Percentiles rank a stretch among this genome's conserved stretches.
Conservation (phyloP, 305 asterid genomes). For the Plantago coronopus region DNA sequence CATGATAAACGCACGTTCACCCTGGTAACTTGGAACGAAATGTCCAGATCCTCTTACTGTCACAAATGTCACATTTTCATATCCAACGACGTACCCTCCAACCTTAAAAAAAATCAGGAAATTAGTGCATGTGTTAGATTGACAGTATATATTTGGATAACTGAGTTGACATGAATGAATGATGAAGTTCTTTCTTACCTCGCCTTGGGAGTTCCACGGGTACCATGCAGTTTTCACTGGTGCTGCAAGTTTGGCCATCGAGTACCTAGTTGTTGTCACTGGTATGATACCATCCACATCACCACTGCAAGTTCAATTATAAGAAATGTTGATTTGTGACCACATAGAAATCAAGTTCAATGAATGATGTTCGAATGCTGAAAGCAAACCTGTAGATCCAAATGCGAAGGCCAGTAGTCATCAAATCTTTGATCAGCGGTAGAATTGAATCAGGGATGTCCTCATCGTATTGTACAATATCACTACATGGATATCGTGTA, state of each 20-base stretch:
- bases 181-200: slow-evolving; percentile 25
- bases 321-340: neutral
- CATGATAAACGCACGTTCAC: slow-evolving; percentile 42
- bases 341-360: too few relatives aligned
- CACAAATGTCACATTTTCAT: slow-evolving; percentile 54
- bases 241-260: slow-evolving; percentile 33
- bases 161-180: too few relatives aligned
- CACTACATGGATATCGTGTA: neutral
- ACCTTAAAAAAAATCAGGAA: too few relatives aligned
- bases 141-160: too few relatives aligned
- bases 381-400: slow-evolving; percentile 44
- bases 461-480: neutral
- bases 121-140: too few relatives aligned
- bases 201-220: slow-evolving; percentile 46
- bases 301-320: slow-evolving; percentile 28
- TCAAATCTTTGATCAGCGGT: slow-evolving; percentile 40
- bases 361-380: too few relatives aligned
- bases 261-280: slow-evolving; percentile 44
- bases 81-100: slow-evolving; percentile 48
- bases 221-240: slow-evolving; percentile 44
- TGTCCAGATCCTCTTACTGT: slow-evolving; percentile 56
- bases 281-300: slow-evolving; percentile 47
- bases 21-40: slow-evolving; percentile 69
- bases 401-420: slow-evolving; percentile 35
- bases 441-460: slow-evolving; percentile 25